These are phyloP conservation scores for Cyclotella choctawhatcheeana DNA, from an alignment of 108 stramenopile genomes.

Conservation along the genomic window DNA sequence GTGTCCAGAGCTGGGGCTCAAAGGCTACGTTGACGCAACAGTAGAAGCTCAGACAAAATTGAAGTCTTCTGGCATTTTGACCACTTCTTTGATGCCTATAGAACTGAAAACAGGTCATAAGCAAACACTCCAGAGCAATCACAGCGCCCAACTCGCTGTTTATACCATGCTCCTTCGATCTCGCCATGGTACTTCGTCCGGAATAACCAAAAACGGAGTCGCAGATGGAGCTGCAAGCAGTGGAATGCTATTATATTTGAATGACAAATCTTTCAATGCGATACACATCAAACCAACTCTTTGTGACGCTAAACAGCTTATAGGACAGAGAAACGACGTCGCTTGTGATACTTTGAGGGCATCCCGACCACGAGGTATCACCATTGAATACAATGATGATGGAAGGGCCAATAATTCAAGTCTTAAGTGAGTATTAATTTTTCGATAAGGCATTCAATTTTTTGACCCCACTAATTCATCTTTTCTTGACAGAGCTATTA, in stretches of 20 bases:
- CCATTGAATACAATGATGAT: conserved; percentile 58
- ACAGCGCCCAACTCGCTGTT: conserved; percentile 85
- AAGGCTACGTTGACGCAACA: conserved; percentile 84
- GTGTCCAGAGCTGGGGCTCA: conserved; percentile 81
- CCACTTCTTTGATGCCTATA: conserved; percentile 58
- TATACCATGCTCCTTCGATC: conserved; percentile 84
- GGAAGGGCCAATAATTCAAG: conserved; percentile 19
- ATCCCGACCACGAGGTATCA: conserved; percentile 70
- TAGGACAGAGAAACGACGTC: conserved; percentile 79
- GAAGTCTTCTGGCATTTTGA: not conserved
- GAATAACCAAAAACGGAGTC: not conserved
- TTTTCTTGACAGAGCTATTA: conserved; percentile 18
- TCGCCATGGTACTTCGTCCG: conserved; percentile 58
- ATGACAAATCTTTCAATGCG: conserved; percentile 60
- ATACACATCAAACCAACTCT: conserved; percentile 69
- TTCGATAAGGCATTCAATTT: too few species aligned
- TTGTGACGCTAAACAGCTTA: conserved; percentile 70
- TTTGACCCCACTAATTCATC: conserved; percentile 13
- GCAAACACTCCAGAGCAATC: conserved; percentile 66
- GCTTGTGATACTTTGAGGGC: conserved; percentile 61
- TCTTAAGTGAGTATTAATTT: not conserved
- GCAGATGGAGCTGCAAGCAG: conserved; percentile 54
- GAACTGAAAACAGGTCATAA: conserved; percentile 90
- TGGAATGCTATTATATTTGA: conserved; percentile 82
- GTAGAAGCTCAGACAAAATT: conserved; percentile 61